These are phyloP conservation scores for Tagetes patula DNA, from an alignment of 129 eudicot species.

Conservation along the genomic window DNA sequence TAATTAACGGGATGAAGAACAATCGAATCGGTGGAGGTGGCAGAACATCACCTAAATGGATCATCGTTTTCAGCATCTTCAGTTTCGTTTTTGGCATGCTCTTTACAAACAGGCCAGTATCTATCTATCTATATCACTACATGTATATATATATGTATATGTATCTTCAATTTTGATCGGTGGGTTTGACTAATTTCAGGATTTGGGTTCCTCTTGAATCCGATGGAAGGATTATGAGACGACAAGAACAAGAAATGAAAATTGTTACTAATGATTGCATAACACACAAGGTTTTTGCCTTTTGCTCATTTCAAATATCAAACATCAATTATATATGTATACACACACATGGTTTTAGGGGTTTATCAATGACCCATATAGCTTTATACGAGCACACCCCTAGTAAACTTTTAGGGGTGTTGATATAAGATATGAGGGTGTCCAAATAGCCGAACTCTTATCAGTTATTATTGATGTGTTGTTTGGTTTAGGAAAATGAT, in stretches of 20 bases:
- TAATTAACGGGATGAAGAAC: slow-evolving; percentile 49
- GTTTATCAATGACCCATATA: too few relatives aligned
- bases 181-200: slow-evolving; percentile 37
- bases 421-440: too few relatives aligned
- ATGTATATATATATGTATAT: slow-evolving; percentile 18
- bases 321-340: too few relatives aligned
- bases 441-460: too few relatives aligned
- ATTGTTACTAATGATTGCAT: slow-evolving; percentile 61
- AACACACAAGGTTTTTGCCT: slow-evolving; percentile 55
- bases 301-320: too few relatives aligned
- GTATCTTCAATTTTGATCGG: background rate
- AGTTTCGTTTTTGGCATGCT: slow-evolving; percentile 82
- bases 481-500: too few relatives aligned
- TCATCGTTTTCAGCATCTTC: slow-evolving; percentile 62
- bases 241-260: slow-evolving; percentile 68
- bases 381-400: too few relatives aligned
- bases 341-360: too few relatives aligned
- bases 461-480: too few relatives aligned
- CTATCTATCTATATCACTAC: background rate
- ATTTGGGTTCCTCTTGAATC: slow-evolving; percentile 76
- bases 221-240: slow-evolving; percentile 60
- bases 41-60: slow-evolving; percentile 73
- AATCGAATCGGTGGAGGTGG: slow-evolving; percentile 49
- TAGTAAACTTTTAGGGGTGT: too few relatives aligned
- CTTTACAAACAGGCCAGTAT: slow-evolving; percentile 63